Base-by-base conservation (phyloP, 2,329 filamentous ascomycete genomes). In the Aspergillus vadensis region DNA sequence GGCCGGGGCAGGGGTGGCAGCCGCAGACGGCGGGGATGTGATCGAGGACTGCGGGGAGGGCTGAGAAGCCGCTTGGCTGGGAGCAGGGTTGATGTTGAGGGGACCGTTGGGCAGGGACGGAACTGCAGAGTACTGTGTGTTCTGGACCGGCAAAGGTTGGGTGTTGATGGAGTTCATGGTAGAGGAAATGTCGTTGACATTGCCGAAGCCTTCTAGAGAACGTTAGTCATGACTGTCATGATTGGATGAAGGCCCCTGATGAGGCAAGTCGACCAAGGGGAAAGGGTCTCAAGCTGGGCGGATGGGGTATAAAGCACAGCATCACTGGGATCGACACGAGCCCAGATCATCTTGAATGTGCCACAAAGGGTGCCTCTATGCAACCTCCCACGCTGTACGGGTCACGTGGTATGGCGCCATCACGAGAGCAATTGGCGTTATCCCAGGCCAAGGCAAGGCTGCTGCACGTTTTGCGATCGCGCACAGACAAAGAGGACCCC, bases 331-430 rank as follows among this genome's bases (percentile, higher is more conserved):
- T 50, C 47, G 25, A 50, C 47, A n/a, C 23, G 23, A 49, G 47
- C 23, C 47, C 47, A 50, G 47, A 50, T 19, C 27, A 14, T 25
- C 14, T 17, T 19, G 39, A 19, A 17, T 36, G 27, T 30, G 47
- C 47, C 47, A 50, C 47, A 25, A 39, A 25, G 7, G 32, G 21
- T 23, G 53, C 3, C 19, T 44, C 27, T 36, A 23, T 55, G 53
- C 53, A 59, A 23, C 50, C 19, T 32, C 17, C 41, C 27, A 54
- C 43, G 15, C 5, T 25, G 6, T 17, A 41, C 17, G 25, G n/a
- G 62, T 76, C 73, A 76, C 74, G 74, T 76, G 73, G 53, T 63
- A 72, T 76, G 66, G 69, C 72, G 72, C 67, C 67, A 76, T 74
- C 68, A 52, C 55, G 62, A 65, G 61, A 62, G 55, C 51, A 10